phyloP scores from a whole-genome alignment of 2,329 filamentous ascomycete species.

The Thelonectria discophora region DNA sequence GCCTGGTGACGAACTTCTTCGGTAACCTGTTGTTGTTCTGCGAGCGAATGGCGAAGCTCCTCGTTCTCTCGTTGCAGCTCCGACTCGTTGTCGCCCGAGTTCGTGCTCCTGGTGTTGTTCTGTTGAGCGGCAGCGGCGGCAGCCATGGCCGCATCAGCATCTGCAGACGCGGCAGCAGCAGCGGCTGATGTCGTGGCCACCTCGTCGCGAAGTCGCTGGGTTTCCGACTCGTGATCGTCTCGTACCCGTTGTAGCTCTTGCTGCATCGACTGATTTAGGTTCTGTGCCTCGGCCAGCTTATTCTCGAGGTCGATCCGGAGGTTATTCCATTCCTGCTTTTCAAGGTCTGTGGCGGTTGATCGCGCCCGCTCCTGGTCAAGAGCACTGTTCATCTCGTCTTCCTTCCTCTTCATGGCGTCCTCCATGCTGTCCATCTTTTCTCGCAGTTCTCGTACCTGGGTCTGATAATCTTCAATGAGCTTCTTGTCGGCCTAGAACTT shows the following conservation, averaged over 20 bases:
- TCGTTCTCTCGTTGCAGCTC: slow-evolving; percentile 75
- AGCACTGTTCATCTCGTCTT: slow-evolving; percentile 66
- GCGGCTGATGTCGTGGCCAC: slow-evolving; percentile 61
- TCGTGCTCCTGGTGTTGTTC: slow-evolving; percentile 34
- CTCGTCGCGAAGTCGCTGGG: slow-evolving; percentile 70
- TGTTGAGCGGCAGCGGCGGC: slow-evolving; percentile 54
- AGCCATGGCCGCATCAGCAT: slow-evolving; percentile 64
- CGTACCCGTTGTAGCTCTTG: slow-evolving; percentile 80
- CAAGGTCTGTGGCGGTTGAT: slow-evolving; percentile 61
- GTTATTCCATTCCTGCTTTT: slow-evolving; percentile 77
- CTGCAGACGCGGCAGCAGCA: slow-evolving; percentile 1
- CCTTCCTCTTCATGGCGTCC: slow-evolving; percentile 72
- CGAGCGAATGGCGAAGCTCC: slow-evolving; percentile 69
- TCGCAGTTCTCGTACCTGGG: slow-evolving; percentile 77
- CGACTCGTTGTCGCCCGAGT: slow-evolving; percentile 51
- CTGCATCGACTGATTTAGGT: slow-evolving; percentile 80
- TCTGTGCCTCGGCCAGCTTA: slow-evolving; percentile 77
- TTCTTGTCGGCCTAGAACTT: slow-evolving; percentile 70
- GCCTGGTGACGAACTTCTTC: slow-evolving; percentile 89
- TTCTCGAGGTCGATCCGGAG: slow-evolving; percentile 73
- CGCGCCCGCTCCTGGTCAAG: slow-evolving; percentile 67
- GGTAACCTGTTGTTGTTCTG: slow-evolving; percentile 81
- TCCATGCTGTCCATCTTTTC: slow-evolving; percentile 79
- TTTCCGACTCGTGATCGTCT: slow-evolving; percentile 71
- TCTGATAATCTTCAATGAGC: slow-evolving; percentile 80